Evolutionary conservation across 129 eudicot genomes (phyloP), one percentile per base, ranked within the genome.

Genomic region (Cynara cardunculus): DNA sequence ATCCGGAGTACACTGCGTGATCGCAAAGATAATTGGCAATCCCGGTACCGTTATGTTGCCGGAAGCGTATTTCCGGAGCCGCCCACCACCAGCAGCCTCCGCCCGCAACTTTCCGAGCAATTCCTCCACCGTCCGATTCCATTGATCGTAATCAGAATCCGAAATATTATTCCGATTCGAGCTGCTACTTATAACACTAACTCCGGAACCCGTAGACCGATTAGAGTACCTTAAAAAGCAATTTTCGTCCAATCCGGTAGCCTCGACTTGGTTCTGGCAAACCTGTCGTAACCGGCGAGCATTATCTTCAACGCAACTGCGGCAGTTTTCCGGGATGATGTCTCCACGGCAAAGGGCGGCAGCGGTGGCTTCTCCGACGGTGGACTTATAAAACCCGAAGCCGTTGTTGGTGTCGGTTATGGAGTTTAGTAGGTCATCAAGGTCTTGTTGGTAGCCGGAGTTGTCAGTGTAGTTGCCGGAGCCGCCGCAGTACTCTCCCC

Each of bases 1-100:
- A 74, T 92, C 97, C 13, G 94, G 94, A 11, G 89, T 87, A 80
- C 97, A 92, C 85, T 92, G 95, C 72, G 74, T 81, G 18, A 85
- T 71, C 9, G 79, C 87, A 61, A 49, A 92, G 3, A 92, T 25
- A 3, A 69, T 78, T 24, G 2, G 8, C 4, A n/a, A 25, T 25
- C 81, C 78, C 0, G 78, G 21, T 10, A 21, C 53, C 8, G 39
- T 32, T 13, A 28, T 18, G 24, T 73, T 81, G 21, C 84, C 90
- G 0, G 80, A 70, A 0, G 87, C 87, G 34, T 84, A 89, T 71
- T 87, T 90, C 44, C 78, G 67, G 0, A 68, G 37, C 16, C 64
- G 44, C 10, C 81, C 81, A 4, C 86, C 93, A 16, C n/a, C n/a
- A 0, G 83, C 64, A 21, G 92, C 90, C 26, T 67, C 75, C 10